These are phyloP conservation scores for Suhomyces kilbournensis DNA, from an alignment of 805 yeast genomes.

Conservation along the genomic window DNA sequence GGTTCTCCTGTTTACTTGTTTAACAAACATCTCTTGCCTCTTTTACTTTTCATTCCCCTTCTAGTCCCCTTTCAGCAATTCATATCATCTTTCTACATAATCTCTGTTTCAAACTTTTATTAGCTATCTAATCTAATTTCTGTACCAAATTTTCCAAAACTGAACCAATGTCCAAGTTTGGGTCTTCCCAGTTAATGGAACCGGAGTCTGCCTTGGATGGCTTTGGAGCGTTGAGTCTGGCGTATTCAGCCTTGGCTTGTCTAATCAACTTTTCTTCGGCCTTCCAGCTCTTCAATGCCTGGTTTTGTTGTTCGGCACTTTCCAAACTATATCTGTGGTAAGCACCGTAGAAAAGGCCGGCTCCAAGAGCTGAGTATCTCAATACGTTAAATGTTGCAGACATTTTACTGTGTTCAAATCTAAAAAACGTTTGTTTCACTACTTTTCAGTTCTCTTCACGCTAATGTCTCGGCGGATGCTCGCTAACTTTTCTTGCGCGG, in stretches of 20 bases:
- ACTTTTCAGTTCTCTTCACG: neutral
- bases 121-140: slow-evolving; percentile 37
- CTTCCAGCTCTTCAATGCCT: slow-evolving; percentile 56
- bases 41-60: neutral
- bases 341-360: slow-evolving; percentile 88
- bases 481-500: slow-evolving; percentile 2
- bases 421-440: neutral
- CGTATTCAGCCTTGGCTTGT: slow-evolving; percentile 88
- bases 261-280: slow-evolving; percentile 71
- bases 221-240: slow-evolving; percentile 52
- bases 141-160: slow-evolving; percentile 66
- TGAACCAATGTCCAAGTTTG: slow-evolving; percentile 79
- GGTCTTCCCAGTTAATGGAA: slow-evolving; percentile 76
- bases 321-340: slow-evolving; percentile 73
- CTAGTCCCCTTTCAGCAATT: neutral
- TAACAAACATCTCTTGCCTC: neutral
- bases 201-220: slow-evolving; percentile 34
- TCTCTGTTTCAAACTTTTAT: neutral
- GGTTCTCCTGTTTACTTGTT: neutral
- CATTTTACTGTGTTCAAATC: slow-evolving; percentile 15
- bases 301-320: slow-evolving; percentile 54
- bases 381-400: slow-evolving; percentile 60
- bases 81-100: neutral
- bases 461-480: neutral
- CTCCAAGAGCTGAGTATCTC: slow-evolving; percentile 88